These are phyloP conservation scores for Melanomma pulvis-pyrius DNA, from an alignment of 495 filamentous ascomycete genomes.

Conservation along the genomic window DNA sequence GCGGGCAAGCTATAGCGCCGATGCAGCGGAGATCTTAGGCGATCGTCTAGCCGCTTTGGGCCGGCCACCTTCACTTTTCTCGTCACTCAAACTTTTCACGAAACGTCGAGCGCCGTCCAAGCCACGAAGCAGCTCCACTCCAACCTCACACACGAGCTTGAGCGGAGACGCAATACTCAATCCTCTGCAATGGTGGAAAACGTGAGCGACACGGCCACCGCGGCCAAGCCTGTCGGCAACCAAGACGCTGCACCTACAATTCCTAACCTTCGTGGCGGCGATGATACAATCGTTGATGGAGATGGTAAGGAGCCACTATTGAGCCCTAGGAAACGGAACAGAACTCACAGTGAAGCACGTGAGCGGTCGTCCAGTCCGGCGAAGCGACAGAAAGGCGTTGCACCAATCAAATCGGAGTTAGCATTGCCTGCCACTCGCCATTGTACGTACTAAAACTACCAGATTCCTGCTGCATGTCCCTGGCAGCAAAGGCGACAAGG, in stretches of 20 bases:
- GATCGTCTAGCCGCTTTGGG: neutral
- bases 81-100: constrained; percentile 5
- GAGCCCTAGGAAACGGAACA: constrained; percentile 14
- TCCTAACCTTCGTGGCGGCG: neutral
- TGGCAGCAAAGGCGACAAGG: constrained; percentile 9
- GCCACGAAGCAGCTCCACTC: neutral
- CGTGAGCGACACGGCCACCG: neutral
- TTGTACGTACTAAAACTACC: constrained; percentile 4
- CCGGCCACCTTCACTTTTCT: too few species aligned
- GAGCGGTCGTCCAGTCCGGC: neutral
- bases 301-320: constrained; percentile 2
- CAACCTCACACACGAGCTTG: neutral
- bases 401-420: constrained; percentile 84
- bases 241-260: neutral
- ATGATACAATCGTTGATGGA: neutral
- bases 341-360: constrained; percentile 3
- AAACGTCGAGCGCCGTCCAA: neutral
- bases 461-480: constrained; percentile 26
- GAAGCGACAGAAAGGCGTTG: constrained; percentile 66
- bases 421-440: constrained; percentile 36
- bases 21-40: too few species aligned
- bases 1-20: too few species aligned
- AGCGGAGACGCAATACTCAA: neutral
- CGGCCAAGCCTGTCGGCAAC: neutral
- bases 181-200: constrained; percentile 10